Evolutionary conservation across 2,329 filamentous ascomycete species (phyloP).

Genomic region (Mariannaea sp.): DNA sequence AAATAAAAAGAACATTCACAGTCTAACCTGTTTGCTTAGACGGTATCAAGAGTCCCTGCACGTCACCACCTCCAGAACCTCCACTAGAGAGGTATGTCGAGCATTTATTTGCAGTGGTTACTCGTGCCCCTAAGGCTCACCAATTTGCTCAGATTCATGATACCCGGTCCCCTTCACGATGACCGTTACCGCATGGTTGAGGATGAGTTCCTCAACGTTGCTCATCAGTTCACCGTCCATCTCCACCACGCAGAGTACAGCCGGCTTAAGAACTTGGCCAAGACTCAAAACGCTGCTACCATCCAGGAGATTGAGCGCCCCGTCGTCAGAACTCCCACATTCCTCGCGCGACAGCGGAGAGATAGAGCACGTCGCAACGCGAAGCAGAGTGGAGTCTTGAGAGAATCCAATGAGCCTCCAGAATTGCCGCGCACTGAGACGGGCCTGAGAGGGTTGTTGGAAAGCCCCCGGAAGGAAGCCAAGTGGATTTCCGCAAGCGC

Average conservation of each 20-base stretch:
- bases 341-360: constrained; percentile 30
- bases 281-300: constrained; percentile 56
- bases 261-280: constrained; percentile 64
- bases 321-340: constrained; percentile 48
- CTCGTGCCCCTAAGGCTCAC: background rate
- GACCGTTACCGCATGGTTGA: constrained; percentile 83
- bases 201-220: constrained; percentile 73
- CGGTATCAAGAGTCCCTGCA: constrained; percentile 48
- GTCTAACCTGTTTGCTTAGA: constrained; percentile 20
- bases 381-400: constrained; percentile 35
- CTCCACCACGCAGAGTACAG: constrained; percentile 79
- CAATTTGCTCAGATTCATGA: constrained; percentile 60
- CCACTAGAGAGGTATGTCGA: constrained; percentile 50
- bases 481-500: constrained; percentile 35
- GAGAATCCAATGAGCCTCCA: background rate
- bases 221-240: constrained; percentile 72
- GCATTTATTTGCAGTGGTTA: background rate
- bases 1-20: background rate
- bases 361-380: constrained; percentile 26
- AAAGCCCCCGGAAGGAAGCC: constrained; percentile 45
- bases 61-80: constrained; percentile 57
- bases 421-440: constrained; percentile 39
- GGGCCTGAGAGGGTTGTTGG: constrained; percentile 50
- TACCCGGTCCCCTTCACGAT: constrained; percentile 66
- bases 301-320: constrained; percentile 58